Base-by-base conservation (phyloP, 495 filamentous ascomycete genomes). In the Neurospora sp. region DNA sequence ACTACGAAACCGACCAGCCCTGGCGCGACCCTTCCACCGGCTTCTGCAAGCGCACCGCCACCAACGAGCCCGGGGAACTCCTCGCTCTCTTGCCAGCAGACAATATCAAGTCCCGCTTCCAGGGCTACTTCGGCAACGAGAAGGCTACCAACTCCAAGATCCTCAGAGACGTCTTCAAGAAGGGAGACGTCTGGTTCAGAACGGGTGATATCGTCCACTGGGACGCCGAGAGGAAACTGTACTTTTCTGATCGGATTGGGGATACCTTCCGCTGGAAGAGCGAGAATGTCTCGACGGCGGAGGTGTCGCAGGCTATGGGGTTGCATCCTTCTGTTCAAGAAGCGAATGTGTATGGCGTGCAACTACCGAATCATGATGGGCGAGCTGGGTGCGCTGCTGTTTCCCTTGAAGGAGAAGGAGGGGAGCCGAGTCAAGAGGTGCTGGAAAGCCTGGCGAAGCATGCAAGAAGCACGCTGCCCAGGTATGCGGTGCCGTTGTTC, bases 241-340 rank as follows among this genome's bases (percentile, higher is more conserved):
- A 87, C 81, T 98, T 98, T 82, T 86, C 88, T 68, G 95, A 98
- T 79, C 90, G 94, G 7, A 90, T 98, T 39, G 95, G 95, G 39
- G 95, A 98, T 77, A 98, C 95, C 0, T 98, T 92, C 83, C 89
- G 95, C n/a, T 98, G 94, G 95, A 97, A 97, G 84, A 89, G 88
- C 69, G 95, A 98, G 81, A 98, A 98, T 69, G 93, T 97, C 5
- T 91, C 89, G 7, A 95, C 94, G 2, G 89, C 90, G 18, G 95
- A 96, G 72, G 94, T 96, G 2, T 85, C 88, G 37, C 88, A 93
- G 71, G 89, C 88, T 0, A 74, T 98, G 0, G 91, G 92, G 4
- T 74, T 80, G 1, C 91, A 94, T 73, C 84, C 91, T 0, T 84
- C 85, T 0, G 86, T 97, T 7, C 80, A 86, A 27, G 94, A 97